phyloP scores from a whole-genome alignment of 1,284 basidiomycete species.

The Cutaneotrichosporon sp. region DNA sequence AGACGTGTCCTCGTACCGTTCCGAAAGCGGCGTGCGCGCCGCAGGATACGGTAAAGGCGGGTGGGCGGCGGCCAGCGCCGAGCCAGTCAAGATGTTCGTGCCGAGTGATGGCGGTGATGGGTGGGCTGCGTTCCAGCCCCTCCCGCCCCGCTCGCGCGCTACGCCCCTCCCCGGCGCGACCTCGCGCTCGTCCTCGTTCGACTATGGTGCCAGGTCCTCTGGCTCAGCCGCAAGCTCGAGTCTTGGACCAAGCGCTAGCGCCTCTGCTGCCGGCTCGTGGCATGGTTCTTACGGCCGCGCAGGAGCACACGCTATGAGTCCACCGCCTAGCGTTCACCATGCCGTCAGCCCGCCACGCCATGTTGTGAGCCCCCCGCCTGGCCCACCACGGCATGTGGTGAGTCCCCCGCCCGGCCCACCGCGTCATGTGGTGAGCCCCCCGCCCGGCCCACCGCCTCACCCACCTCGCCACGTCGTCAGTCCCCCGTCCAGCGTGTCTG shows the following conservation, averaged over 20 bases:
- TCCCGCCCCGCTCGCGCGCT: conserved; percentile 32
- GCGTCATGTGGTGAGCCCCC: too few relatives aligned
- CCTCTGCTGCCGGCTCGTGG: background rate
- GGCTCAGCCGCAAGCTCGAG: conserved; percentile 3
- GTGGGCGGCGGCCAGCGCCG: conserved; percentile 37
- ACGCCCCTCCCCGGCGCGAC: conserved; percentile 28
- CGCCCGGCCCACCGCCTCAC: too few relatives aligned
- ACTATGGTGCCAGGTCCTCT: background rate
- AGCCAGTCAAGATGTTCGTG: conserved; percentile 40
- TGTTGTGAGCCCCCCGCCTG: background rate
- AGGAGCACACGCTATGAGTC: background rate
- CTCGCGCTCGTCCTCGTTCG: background rate
- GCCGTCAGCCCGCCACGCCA: background rate
- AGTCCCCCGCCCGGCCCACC: too few relatives aligned
- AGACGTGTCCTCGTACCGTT: conserved; percentile 14
- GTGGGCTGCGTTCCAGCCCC: conserved; percentile 37
- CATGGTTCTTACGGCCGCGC: too few relatives aligned
- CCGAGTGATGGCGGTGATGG: conserved; percentile 30
- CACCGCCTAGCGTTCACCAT: too few relatives aligned
- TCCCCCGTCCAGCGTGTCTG: too few relatives aligned
- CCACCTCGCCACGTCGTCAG: too few relatives aligned
- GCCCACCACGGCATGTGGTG: too few relatives aligned
- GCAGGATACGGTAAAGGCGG: conserved; percentile 39
- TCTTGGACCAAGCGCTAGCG: background rate
- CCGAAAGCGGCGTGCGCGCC: background rate